Evolutionary conservation across 2,329 filamentous ascomycete genomes (phyloP), one percentile per base, ranked within the genome.

Genomic region (Colletotrichum melonis): DNA sequence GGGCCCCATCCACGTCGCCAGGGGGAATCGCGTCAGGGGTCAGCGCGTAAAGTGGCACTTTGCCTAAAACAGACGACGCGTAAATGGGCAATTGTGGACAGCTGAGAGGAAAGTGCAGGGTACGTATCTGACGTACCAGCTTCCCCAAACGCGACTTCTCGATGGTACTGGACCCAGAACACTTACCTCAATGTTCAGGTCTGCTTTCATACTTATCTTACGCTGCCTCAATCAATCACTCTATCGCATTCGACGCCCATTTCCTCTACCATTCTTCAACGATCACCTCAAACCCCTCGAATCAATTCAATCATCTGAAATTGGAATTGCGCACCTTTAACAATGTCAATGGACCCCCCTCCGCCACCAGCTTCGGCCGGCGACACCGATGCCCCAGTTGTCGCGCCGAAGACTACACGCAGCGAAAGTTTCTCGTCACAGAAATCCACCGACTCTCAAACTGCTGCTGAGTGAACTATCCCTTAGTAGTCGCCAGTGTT

Each of bases 381-480:
- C 30, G 64, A 75, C 14, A 75, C 71, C 35, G 76, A 77, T 38
- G 76, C 57, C 24, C 64, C 69, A 46, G 30, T 57, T 16, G 64
- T 70, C 54, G 72, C 77, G 12, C 71, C 77, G 2, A 66, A 78
- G 32, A 73, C 78, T 6, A 77, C 83, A 38, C 89, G 90, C 76
- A 89, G 85, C 76, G 86, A 88, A 73, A 92, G 90, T 84, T 87
- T 90, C 77, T 92, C 90, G 38, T 90, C 90, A 66, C 83, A 85
- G 63, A 82, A 79, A n/a, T 91, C 90, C 0, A 87, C 91, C 60
- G 85, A 88, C 67, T 94, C 92, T 1, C 92, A 94, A 77, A 95
- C 93, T 19, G 93, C 93, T 38, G 91, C 90, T 73, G 92, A 94
- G 90, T 93, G 85, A 72, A 83, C 74, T 30, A 46, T 16, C 38